Conservation (phyloP, 2,329 filamentous ascomycete genomes). For the Zymoseptoria crescenta region DNA sequence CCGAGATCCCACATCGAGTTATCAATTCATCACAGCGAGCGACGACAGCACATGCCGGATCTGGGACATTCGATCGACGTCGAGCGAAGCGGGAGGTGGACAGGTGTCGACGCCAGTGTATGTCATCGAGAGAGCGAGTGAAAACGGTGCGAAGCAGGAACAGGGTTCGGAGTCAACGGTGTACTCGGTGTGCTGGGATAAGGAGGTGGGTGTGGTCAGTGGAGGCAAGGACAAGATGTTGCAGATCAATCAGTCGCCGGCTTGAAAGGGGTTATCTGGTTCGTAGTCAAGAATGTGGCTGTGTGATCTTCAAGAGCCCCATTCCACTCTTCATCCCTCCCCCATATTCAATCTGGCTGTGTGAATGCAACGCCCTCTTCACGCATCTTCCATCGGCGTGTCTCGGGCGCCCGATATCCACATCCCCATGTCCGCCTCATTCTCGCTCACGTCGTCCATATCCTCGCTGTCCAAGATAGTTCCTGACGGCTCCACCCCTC, state of each 20-base stretch:
- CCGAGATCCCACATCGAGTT: conserved; percentile 58
- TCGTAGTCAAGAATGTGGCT: neutral
- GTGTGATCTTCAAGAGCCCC: neutral
- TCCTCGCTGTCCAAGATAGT: neutral
- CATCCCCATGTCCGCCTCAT: neutral
- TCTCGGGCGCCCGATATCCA: neutral
- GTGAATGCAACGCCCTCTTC: neutral
- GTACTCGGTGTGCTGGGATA: conserved; percentile 80
- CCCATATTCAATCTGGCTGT: neutral
- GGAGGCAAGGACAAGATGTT: conserved; percentile 89
- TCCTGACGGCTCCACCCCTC: neutral
- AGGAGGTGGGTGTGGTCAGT: conserved; percentile 78
- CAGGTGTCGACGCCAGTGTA: conserved; percentile 61
- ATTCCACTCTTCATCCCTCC: neutral
- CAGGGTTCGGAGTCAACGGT: conserved; percentile 80
- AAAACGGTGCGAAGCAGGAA: conserved; percentile 53
- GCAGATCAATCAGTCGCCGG: conserved; percentile 62
- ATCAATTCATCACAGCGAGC: conserved; percentile 71
- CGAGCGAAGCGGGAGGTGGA: conserved; percentile 38
- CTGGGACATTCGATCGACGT: conserved; percentile 78
- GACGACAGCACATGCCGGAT: conserved; percentile 89
- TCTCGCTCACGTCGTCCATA: neutral
- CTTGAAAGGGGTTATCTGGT: neutral
- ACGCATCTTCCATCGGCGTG: neutral
- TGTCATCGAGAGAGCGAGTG: conserved; percentile 69